A percentile compares a stretch with the other conserved stretches of the same genome.
phyloP scores from a whole-genome alignment of 2,329 filamentous ascomycete species.

The Hypoxylon sp. region DNA sequence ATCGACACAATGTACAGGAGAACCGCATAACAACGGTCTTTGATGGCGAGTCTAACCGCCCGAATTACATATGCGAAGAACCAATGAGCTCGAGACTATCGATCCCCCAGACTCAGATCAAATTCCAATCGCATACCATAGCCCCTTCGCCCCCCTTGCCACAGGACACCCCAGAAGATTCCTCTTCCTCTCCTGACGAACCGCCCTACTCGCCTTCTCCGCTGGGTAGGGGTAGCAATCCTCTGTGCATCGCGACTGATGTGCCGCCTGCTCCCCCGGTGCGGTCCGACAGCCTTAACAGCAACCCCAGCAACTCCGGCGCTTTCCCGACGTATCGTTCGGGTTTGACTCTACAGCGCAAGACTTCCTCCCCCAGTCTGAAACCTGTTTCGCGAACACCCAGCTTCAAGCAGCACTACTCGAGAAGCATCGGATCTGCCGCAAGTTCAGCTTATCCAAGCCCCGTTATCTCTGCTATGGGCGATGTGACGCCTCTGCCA shows the following conservation, averaged over 20 bases:
- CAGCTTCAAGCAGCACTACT: conserved; percentile 71
- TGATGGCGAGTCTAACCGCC: conserved; percentile 33
- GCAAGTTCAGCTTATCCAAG: conserved; percentile 79
- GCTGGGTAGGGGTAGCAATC: conserved; percentile 39
- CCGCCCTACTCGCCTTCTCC: conserved; percentile 43
- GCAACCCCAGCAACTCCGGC: conserved; percentile 54
- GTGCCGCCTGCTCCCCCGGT: conserved; percentile 48
- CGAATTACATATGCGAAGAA: conserved; percentile 37
- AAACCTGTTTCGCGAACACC: conserved; percentile 71
- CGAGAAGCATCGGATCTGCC: conserved; percentile 67
- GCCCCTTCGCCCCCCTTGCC: conserved; percentile 56
- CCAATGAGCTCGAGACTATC: conserved; percentile 42
- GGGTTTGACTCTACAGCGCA: conserved; percentile 56
- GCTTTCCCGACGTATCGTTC: conserved; percentile 53
- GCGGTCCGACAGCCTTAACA: conserved; percentile 57
- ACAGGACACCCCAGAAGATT: conserved; percentile 42
- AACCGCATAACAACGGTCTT: conserved; percentile 46
- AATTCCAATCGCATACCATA: conserved; percentile 59
- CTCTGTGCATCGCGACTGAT: conserved; percentile 60
- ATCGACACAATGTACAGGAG: conserved; percentile 48
- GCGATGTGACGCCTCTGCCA: conserved; percentile 83
- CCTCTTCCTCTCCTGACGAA: conserved; percentile 38
- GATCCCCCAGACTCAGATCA: conserved; percentile 48
- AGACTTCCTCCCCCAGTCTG: conserved; percentile 63
- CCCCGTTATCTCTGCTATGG: conserved; percentile 81